phyloP scores from a whole-genome alignment of 2,329 filamentous ascomycete species.

The Epichloe uncinata region DNA sequence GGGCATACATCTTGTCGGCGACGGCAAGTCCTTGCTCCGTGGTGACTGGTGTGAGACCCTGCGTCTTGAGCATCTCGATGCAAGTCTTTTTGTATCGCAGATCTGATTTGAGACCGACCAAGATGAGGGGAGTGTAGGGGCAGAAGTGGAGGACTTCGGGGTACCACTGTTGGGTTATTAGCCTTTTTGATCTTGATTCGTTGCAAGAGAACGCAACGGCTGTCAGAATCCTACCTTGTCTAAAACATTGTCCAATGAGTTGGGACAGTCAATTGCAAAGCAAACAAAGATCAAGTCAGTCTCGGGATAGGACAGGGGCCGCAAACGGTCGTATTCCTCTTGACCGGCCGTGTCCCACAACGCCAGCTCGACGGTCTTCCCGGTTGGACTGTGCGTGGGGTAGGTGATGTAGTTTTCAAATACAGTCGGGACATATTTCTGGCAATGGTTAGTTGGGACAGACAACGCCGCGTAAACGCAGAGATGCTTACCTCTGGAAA shows the following conservation, averaged over 20 bases:
- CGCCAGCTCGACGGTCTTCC: slow-evolving; percentile 91
- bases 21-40: slow-evolving; percentile 79
- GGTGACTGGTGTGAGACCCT: slow-evolving; percentile 90
- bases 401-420: slow-evolving; percentile 99
- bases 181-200: background rate
- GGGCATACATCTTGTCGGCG: slow-evolving; percentile 83
- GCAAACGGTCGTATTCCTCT: slow-evolving; percentile 93
- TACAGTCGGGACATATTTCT: slow-evolving; percentile 99
- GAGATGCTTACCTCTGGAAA: slow-evolving; percentile 73
- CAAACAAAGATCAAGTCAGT: slow-evolving; percentile 97
- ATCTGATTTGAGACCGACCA: slow-evolving; percentile 94
- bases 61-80: slow-evolving; percentile 96
- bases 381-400: slow-evolving; percentile 72
- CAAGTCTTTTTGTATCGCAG: slow-evolving; percentile 90
- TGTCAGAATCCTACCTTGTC: slow-evolving; percentile 60
- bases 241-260: slow-evolving; percentile 94
- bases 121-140: slow-evolving; percentile 88
- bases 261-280: slow-evolving; percentile 97
- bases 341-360: slow-evolving; percentile 98
- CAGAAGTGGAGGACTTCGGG: slow-evolving; percentile 98
- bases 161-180: slow-evolving; percentile 60
- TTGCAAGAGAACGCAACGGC: too few relatives aligned
- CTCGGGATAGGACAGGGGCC: slow-evolving; percentile 93
- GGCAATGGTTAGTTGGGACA: slow-evolving; percentile 4
- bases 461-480: background rate